Evolutionary conservation across 768 basidiomycete genomes (phyloP), one percentile per base, ranked within the genome.

Genomic region (Pisolithus orientalis): DNA sequence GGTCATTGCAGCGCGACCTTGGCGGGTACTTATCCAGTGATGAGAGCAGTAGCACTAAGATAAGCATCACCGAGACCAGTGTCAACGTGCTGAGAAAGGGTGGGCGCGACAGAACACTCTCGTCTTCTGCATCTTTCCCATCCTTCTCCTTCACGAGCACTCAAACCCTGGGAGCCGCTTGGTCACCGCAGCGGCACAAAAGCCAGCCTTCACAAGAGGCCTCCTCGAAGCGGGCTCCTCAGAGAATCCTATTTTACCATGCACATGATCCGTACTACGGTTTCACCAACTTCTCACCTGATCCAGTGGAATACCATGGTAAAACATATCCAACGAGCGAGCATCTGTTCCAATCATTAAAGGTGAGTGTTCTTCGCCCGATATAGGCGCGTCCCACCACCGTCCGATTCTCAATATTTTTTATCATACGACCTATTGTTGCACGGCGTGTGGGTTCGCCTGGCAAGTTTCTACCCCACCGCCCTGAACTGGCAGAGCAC

Each of bases 291-390:
- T 74, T 74, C 53, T 77, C 76, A 4, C 59, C 72, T 5, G 71
- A 77, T 57, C 59, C 70, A 4, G 67, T 79, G 29, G 57, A 63
- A 21, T 75, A 74, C 53, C 51, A 57, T 11, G 70, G 72, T 13
- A 71, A 67, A 54, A 42, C 55, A 2, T 78, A 78, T 53, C 72
- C 72, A 0, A 77, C 77, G 9, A 72, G 72, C 44, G 76, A 77
- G 55, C 77, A 78, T 55, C 56, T 78, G 39, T 78, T 74, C 47
- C 75, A 78, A 51, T 69, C 76, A 24, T 65, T 75, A 59, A 77
- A 71, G 67, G 70, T 69, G 43, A 63, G 66, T 14, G 24, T 28
- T 14, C 21, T 21, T 21, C 21, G 21, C 21, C 21, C 6, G 37
- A 10, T 11, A 46, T 17, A 46, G 28, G n/a, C 27, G 28, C 29